A percentile compares a stretch with the other conserved stretches of the same genome.
These are phyloP conservation scores for Cordyceps javanica DNA, from an alignment of 2,329 filamentous ascomycete genomes.

Conservation along the genomic window DNA sequence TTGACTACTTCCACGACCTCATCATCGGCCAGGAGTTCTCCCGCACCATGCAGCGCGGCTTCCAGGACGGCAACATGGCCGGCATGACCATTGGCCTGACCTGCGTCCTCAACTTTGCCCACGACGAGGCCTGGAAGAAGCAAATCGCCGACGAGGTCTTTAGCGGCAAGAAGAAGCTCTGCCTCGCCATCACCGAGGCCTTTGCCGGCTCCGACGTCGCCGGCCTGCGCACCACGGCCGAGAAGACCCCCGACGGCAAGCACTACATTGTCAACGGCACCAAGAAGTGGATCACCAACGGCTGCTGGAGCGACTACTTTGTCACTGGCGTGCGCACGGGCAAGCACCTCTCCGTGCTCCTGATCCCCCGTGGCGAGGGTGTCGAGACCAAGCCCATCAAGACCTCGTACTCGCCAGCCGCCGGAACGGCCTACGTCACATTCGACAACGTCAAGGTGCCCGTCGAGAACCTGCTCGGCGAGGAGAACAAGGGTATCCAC, in stretches of 20 bases:
- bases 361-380: conserved; percentile 68
- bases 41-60: conserved; percentile 67
- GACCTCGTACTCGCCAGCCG: conserved; percentile 72
- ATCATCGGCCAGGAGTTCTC: conserved; percentile 68
- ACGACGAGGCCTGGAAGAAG: conserved; percentile 59
- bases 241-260: conserved; percentile 68
- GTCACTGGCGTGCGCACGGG: conserved; percentile 73
- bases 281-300: conserved; percentile 86
- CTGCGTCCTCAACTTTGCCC: conserved; percentile 73
- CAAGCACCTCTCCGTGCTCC: conserved; percentile 70
- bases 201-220: conserved; percentile 79
- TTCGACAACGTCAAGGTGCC: conserved; percentile 86
- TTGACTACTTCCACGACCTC: conserved; percentile 83
- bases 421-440: conserved; percentile 73
- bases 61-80: conserved; percentile 81
- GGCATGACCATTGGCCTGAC: conserved; percentile 81
- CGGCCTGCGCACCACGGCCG: conserved; percentile 69
- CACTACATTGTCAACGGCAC: conserved; percentile 66
- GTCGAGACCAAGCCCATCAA: conserved; percentile 74
- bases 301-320: conserved; percentile 76
- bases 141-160: conserved; percentile 66
- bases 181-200: conserved; percentile 80
- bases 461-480: conserved; percentile 67
- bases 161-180: conserved; percentile 80
- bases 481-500: conserved; percentile 80